Percentiles rank a stretch among this genome's conserved stretches.
Evolutionary conservation across 495 filamentous ascomycete genomes (phyloP).

Genomic region (Antarctomyces pellizariae): DNA sequence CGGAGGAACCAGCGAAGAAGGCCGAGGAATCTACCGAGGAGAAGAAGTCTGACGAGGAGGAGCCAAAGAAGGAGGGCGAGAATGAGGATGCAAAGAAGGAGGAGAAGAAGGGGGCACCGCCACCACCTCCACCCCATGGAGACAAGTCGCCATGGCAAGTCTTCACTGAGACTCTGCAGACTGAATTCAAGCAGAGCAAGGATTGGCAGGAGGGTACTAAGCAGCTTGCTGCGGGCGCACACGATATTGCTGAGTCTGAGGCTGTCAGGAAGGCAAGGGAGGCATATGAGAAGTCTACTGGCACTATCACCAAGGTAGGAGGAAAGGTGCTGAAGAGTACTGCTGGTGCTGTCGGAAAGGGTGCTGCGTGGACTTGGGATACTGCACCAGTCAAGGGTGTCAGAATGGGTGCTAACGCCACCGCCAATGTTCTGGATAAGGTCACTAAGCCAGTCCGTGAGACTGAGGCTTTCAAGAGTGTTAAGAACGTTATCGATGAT

Average conservation of each 20-base stretch:
- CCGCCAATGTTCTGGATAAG: slow-evolving; percentile 72
- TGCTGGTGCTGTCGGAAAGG: slow-evolving; percentile 63
- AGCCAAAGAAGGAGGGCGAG: slow-evolving; percentile 20
- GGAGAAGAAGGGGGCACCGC: slow-evolving; percentile 35
- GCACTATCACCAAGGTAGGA: slow-evolving; percentile 46
- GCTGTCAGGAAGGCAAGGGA: slow-evolving; percentile 66
- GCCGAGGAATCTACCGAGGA: slow-evolving; percentile 14
- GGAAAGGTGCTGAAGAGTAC: slow-evolving; percentile 63
- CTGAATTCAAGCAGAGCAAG: slow-evolving; percentile 88
- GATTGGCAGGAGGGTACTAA: slow-evolving; percentile 99
- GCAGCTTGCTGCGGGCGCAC: slow-evolving; percentile 63
- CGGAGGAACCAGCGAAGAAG: slow-evolving; percentile 19
- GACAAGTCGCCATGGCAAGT: slow-evolving; percentile 97
- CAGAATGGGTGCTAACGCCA: slow-evolving; percentile 61
- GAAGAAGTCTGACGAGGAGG: slow-evolving; percentile 24
- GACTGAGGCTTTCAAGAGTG: slow-evolving; percentile 79
- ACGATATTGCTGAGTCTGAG: slow-evolving; percentile 86
- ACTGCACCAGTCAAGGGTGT: slow-evolving; percentile 80
- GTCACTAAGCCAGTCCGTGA: slow-evolving; percentile 82
- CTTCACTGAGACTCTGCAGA: slow-evolving; percentile 81
- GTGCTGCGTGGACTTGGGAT: slow-evolving; percentile 93
- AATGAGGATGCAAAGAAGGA: slow-evolving; percentile 21
- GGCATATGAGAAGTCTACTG: slow-evolving; percentile 65
- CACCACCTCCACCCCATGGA: slow-evolving; percentile 82
- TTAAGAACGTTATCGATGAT: slow-evolving; percentile 92